Evolutionary conservation across 495 filamentous ascomycete species (phyloP), one percentile per base, ranked within the genome.

Genomic region (Penicillium paradoxum): DNA sequence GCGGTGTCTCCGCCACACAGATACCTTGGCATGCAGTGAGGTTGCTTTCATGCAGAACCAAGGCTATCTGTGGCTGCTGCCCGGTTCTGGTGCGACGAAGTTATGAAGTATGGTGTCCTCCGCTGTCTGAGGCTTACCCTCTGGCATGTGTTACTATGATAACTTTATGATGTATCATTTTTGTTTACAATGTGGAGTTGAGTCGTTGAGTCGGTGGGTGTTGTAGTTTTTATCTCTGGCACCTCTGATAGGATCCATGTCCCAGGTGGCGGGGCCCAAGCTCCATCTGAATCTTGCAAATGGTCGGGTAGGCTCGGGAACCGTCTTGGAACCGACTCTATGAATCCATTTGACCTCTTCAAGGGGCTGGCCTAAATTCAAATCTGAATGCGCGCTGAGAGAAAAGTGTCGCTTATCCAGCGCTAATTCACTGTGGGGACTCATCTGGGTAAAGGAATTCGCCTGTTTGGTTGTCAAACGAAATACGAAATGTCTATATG

Each of bases 1-100:
- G 63, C 63, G 63, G 63, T 66, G 63, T 62, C 60, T 59, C 40
- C 51, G 48, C 51, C 57, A 55, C 43, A 46, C 42, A 47, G 45
- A 55, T 54, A 10, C 30, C 63, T 64, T 66, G 63, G 60, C 63
- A 46, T 18, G 33, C 51, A 51, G 34, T 2, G 29, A 37, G 49
- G 49, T 53, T 47, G 46, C 53, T 56, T 57, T 56, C 46, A 15
- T 62, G 54, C 53, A 65, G 54, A 34, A 56, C 51, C 37, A 49
- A 52, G 41, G 50, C 38, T 46, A 33, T 49, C 43, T 56, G 59
- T 53, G 56, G 56, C 56, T 60, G 52, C 43, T 40, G 18, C 25
- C 32, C 45, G 32, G 13, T 45, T 41, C 53, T 39, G 32, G 21
- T 54, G 43, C 38, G 17, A 49, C 19, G 44, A 21, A 50, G 19